phyloP scores from a whole-genome alignment of 768 basidiomycete genomes.

The Favolaschia claudopus region DNA sequence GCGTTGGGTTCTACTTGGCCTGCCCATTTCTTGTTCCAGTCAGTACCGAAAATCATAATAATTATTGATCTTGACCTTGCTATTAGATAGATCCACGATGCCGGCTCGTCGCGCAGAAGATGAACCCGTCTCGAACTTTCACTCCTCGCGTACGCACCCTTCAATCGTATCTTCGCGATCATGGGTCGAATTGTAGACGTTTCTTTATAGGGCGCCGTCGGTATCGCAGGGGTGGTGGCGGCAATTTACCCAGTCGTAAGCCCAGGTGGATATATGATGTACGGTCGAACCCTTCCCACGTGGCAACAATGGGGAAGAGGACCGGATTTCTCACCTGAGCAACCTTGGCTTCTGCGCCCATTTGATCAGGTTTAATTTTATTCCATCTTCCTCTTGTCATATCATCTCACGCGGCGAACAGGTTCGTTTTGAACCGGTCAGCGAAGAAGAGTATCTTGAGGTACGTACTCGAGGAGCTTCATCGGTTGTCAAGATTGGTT shows the following conservation, averaged over 20 bases:
- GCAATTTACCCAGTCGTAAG: conserved; percentile 73
- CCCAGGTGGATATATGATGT: conserved; percentile 72
- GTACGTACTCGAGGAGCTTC: too few species aligned
- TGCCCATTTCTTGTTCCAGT: conserved; percentile 71
- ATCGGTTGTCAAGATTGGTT: neutral
- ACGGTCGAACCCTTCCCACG: conserved; percentile 66
- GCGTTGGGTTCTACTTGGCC: conserved; percentile 69
- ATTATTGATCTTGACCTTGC: neutral
- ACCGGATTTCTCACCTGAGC: conserved; percentile 48
- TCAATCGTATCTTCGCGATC: neutral
- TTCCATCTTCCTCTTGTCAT: neutral
- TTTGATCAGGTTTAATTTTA: conserved; percentile 63
- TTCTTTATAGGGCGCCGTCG: conserved; percentile 64
- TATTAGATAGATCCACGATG: conserved; percentile 64
- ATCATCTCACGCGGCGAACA: too few species aligned
- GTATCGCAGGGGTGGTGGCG: conserved; percentile 69
- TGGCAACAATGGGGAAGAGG: conserved; percentile 73
- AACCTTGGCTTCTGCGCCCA: conserved; percentile 66
- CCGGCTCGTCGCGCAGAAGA: conserved; percentile 71
- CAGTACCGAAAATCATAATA: conserved; percentile 18
- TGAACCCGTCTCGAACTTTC: conserved; percentile 75
- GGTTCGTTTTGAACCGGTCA: conserved; percentile 60
- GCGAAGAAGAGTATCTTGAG: conserved; percentile 56
- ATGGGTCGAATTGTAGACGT: neutral
- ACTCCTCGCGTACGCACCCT: conserved; percentile 59